A percentile compares a stretch with the other conserved stretches of the same genome.
These are phyloP conservation scores for Exserohilum turcica DNA, from an alignment of 2,329 filamentous ascomycete genomes.

Conservation along the genomic window DNA sequence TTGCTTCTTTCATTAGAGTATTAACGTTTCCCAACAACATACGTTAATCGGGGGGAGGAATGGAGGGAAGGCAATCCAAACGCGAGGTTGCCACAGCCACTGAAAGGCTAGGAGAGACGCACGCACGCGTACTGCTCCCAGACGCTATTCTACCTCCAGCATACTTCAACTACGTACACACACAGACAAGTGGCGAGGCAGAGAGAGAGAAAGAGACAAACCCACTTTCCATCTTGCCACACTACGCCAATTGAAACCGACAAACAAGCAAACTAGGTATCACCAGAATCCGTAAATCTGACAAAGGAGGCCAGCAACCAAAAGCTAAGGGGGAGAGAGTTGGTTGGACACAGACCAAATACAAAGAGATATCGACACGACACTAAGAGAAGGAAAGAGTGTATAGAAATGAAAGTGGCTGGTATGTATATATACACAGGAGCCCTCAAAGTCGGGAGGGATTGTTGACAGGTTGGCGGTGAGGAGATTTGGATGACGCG, in stretches of 20 bases:
- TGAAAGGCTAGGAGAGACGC: neutral
- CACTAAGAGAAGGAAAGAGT: conserved; percentile 5
- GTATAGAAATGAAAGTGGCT: conserved; percentile 4
- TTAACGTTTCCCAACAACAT: conserved; percentile 8
- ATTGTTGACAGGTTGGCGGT: conserved; percentile 1
- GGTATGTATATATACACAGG: conserved; percentile 5
- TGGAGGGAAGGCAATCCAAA: neutral
- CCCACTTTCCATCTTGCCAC: conserved; percentile 11
- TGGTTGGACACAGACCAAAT: conserved; percentile 12
- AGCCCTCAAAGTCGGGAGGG: neutral
- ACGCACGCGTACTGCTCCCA: neutral
- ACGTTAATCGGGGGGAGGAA: conserved; percentile 5
- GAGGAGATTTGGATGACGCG: conserved; percentile 6
- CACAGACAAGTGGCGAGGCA: neutral
- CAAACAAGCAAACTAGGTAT: conserved; percentile 1
- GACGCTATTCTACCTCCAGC: neutral
- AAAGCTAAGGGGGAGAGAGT: neutral
- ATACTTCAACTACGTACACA: neutral
- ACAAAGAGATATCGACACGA: conserved; percentile 2
- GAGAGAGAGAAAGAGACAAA: neutral
- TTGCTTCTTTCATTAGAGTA: conserved; percentile 15
- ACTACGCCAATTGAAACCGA: conserved; percentile 5
- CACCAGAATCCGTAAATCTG: conserved; percentile 5
- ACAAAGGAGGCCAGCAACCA: conserved; percentile 1
- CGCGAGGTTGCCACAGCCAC: neutral